Base-by-base conservation (phyloP, 2,329 filamentous ascomycete genomes). In the Madurella mycetomatis region DNA sequence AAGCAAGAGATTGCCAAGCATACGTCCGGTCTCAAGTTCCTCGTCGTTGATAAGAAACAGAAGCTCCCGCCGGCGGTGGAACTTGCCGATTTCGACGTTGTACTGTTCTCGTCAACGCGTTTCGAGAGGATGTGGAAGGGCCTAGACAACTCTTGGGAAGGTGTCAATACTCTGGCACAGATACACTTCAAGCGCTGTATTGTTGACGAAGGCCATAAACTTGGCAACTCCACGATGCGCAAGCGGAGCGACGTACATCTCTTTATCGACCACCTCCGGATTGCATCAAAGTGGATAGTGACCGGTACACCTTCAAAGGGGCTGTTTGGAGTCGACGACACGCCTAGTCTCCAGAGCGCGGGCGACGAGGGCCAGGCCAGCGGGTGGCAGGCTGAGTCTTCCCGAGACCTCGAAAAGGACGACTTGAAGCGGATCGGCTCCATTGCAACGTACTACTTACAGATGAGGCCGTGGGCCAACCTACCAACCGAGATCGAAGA, bases 271-370 rank as follows among this genome's bases (percentile, higher is more conserved):
- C 67, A 67, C 12, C 67, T 87, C n/a, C 72, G 78, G 11, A 73
- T 90, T 15, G 85, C 90, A 45, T 82, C 89, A 16, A 83, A 88
- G 9, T 96, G 92, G 92, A 83, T 95, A 4, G 87, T 96, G 0
- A 95, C 89, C 1, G 92, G 92, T 53, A 97, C 92, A 0, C 92
- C 92, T 2, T 90, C 91, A 0, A 86, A 85, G 58, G 89, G 91
- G 9, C 74, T 96, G 0, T 89, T 90, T 53, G 90, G 92, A 0
- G 79, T 90, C 0, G 84, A 90, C 57, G 61, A 62, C 19, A 53
- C 30, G 42, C 13, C 9, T 30, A 51, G 43, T 13, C 19, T 9
- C 17, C 39, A 40, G 4, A 37, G 34, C 11, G 41, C 39, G 69
- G 32, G 47, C 53, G 25, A 41, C 53, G 30, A 9, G 25, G 31